Evolutionary conservation across 2,329 filamentous ascomycete genomes (phyloP).

Genomic region (Clonostachys rosea): DNA sequence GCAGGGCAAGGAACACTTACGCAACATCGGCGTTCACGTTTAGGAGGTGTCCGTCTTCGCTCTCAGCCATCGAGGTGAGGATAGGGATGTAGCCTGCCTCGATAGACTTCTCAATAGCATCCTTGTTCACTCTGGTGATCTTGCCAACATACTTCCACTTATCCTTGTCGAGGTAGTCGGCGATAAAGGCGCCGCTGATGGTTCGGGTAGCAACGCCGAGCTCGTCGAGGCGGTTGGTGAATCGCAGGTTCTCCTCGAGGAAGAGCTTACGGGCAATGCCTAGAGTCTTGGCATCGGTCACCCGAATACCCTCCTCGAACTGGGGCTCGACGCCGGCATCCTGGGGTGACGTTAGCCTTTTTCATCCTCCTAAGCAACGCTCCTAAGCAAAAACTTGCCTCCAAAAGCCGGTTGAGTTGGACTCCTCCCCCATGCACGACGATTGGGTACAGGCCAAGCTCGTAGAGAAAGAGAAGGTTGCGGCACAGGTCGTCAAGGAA

Average conservation of each 20-base stretch:
- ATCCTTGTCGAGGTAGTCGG: conserved; percentile 92
- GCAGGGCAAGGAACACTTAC: not conserved
- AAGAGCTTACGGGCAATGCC: conserved; percentile 89
- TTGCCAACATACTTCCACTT: conserved; percentile 96
- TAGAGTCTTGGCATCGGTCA: conserved; percentile 93
- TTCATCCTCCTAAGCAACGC: not conserved
- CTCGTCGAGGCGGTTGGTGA: conserved; percentile 84
- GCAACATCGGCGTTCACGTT: conserved; percentile 99
- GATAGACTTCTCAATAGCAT: conserved; percentile 86
- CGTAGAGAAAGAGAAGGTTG: conserved; percentile 85
- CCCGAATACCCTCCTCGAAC: conserved; percentile 92
- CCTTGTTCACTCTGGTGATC: conserved; percentile 88
- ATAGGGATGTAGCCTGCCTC: conserved; percentile 88
- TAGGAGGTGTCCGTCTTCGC: conserved; percentile 81
- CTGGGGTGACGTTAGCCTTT: conserved; percentile 24
- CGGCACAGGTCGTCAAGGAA: conserved; percentile 88
- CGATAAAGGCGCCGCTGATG: conserved; percentile 86
- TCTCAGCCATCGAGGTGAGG: conserved; percentile 86
- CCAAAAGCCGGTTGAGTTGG: conserved; percentile 77
- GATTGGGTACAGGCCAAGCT: conserved; percentile 91
- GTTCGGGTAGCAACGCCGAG: conserved; percentile 86
- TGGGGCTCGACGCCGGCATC: conserved; percentile 89
- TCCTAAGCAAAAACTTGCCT: not conserved
- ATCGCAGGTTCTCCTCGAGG: conserved; percentile 89
- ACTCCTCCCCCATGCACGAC: conserved; percentile 94